Base-by-base conservation (phyloP, 495 filamentous ascomycete genomes). In the Daldinia vernicosa region DNA sequence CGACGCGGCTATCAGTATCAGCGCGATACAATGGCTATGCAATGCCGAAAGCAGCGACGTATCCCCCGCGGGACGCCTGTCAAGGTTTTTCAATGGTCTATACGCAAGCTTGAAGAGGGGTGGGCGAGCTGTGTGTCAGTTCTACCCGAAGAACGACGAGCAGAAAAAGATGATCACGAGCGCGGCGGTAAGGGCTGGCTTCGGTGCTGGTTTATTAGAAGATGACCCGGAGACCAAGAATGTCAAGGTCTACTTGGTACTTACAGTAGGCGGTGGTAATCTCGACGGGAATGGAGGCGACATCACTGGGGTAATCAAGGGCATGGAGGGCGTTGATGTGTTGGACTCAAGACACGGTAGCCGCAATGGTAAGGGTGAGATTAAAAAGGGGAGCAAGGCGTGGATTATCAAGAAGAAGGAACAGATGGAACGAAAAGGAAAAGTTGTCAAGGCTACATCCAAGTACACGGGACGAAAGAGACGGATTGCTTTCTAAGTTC, bases 381-480 rank as follows among this genome's bases (percentile, higher is more conserved):
- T 87, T 0, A 87, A 86, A 74, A 97, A 97, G 81, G 93, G 94
- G 4, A 90, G 90, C 72, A 97, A 92, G 80, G 86, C 84, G 35
- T 98, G 94, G 94, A 97, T 99, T 70, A 72, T 95, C 82, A 87
- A 88, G 75, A 99, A 98, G 82, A 99, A 99, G 82, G 93, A 96
- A 69, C 92, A 96, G 81, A 94, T 95, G 92, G 90, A 93, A 79
- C 85, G 86, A 75, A 97, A 97, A 81, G 95, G 95, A 22, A 98
- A 95, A 85, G 87, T 97, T 12, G 93, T 98, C 63, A 98, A 97
- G 85, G 80, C 87, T 4, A 91, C 84, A 69, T 94, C 92, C 22
- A 98, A 94, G 78, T 99, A 95, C 75, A 98, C 95, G 2, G 95
- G 95, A 22, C 86, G 94, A 71, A 97, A 92, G 79, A 84, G 95